Evolutionary conservation across 345 rosid species (phyloP), one percentile per base, ranked within the genome.

Genomic region (Cochlearia excelsa): DNA sequence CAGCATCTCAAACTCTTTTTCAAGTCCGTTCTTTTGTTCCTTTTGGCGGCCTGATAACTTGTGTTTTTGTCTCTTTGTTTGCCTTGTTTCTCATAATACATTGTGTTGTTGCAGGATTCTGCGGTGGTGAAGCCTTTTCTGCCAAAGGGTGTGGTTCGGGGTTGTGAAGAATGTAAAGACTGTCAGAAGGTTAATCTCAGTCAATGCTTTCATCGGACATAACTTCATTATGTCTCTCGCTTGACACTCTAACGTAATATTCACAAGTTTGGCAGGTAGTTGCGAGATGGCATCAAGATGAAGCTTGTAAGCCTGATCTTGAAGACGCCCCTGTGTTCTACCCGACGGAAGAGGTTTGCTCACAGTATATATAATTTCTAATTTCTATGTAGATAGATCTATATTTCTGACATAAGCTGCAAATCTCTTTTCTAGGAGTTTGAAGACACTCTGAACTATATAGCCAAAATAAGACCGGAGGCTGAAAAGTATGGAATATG

Each of bases 401-500:
- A 49, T 46, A 54, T 56, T 33, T 69, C 60, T 78, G 66, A 68
- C 66, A 62, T 28, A 27, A 63, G 31, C 42, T 43, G 65, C 51
- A 30, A 38, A 54, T 31, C 29, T 45, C 68, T 16, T 62, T 65
- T 69, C 38, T 75, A 94, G 99, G 99, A 94, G 78, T 94, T 94
- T 80, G 90, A 81, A 78, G 96, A 94, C 79, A 78, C 99, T 42
- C 70, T 90, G 69, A 87, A 49, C 62, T 94, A 90, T 59, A 90
- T 94, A 63, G 82, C 90, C 68, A 81, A 83, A 62, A 90, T 90
- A 66, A 82, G 95, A 61, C 82, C 79, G 3, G 65, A 68, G 78
- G 99, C 99, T 46, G 99, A 94, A 78, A 81, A 74, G 45, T 87
- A 81, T 81, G 99, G 99, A 71, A 85, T 94, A 59, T 90, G 99